These are phyloP conservation scores for Gynochthodes officinalis DNA, from an alignment of 257 asterid species.

Conservation along the genomic window DNA sequence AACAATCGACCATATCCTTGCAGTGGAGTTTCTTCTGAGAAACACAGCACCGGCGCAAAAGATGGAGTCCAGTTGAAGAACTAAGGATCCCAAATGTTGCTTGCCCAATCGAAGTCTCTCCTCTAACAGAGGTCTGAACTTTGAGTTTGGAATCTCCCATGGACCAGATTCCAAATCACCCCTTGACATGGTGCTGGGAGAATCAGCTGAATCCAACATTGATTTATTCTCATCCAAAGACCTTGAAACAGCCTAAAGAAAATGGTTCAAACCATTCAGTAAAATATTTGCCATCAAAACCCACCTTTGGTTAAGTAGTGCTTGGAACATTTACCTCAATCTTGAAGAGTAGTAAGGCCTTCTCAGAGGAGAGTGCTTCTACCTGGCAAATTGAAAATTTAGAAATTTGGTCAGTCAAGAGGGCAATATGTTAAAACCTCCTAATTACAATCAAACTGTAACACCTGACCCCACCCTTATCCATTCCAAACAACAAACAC, in stretches of 20 bases:
- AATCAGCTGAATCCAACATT: constrained; percentile 34
- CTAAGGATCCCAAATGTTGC: constrained; percentile 69
- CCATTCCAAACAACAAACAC: no score
- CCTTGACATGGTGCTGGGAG: constrained; percentile 49
- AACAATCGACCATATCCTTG: constrained; percentile 64
- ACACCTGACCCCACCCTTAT: no score
- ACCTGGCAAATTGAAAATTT: constrained; percentile 45
- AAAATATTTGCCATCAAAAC: constrained; percentile 4
- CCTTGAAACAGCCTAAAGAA: constrained; percentile 66
- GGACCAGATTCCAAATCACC: constrained; percentile 50
- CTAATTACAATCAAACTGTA: no score
- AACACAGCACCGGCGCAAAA: constrained; percentile 66
- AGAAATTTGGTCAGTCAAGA: not conserved
- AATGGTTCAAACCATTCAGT: constrained; percentile 15
- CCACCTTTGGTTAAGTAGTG: constrained; percentile 11
- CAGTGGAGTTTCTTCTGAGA: constrained; percentile 65
- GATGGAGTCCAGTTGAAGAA: constrained; percentile 76
- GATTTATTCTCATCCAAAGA: constrained; percentile 54
- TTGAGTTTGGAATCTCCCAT: constrained; percentile 47
- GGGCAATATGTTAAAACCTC: no score
- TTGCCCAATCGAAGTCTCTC: constrained; percentile 69
- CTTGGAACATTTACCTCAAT: constrained; percentile 56
- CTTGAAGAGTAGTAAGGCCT: constrained; percentile 67
- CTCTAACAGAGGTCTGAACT: constrained; percentile 47
- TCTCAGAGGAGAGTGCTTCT: constrained; percentile 84